Percentiles rank a stretch among this genome's conserved stretches.
Conservation (phyloP, 192 early-diverging fungal species). For the Thamnidium elegans region DNA sequence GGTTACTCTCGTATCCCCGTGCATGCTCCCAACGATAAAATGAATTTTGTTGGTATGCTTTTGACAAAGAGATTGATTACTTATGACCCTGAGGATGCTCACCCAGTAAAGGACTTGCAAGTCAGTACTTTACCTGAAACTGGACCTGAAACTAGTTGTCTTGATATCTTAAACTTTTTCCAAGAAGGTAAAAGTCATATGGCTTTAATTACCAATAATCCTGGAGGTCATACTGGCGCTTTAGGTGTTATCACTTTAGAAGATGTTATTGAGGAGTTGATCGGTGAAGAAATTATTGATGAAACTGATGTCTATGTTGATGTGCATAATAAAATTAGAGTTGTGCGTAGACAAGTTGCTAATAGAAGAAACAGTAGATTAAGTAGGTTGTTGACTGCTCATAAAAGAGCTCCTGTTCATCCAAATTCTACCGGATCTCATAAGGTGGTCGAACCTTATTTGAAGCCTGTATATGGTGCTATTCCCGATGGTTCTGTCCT, state of each 20-base stretch:
- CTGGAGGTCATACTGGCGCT: slow-evolving; percentile 46
- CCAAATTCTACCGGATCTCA: too few species aligned
- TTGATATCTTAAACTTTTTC: slow-evolving; percentile 79
- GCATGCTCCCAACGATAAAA: slow-evolving; percentile 50
- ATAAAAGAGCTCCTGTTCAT: not conserved
- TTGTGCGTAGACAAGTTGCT: slow-evolving; percentile 43
- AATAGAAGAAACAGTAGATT: slow-evolving; percentile 22
- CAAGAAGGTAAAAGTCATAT: slow-evolving; percentile 80
- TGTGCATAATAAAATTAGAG: slow-evolving; percentile 56
- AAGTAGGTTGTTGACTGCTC: slow-evolving; percentile 12
- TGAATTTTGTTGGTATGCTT: slow-evolving; percentile 70
- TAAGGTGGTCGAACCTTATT: slow-evolving; percentile 7
- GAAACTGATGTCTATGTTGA: slow-evolving; percentile 24
- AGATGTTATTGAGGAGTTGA: slow-evolving; percentile 79
- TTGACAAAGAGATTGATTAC: slow-evolving; percentile 71
- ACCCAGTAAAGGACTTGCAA: slow-evolving; percentile 57
- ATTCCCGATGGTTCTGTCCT: not conserved
- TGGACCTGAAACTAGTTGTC: slow-evolving; percentile 48
- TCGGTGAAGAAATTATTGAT: slow-evolving; percentile 48
- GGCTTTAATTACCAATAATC: slow-evolving; percentile 57
- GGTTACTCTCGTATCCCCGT: slow-evolving; percentile 79
- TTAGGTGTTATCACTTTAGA: slow-evolving; percentile 79
- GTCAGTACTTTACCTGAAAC: slow-evolving; percentile 50
- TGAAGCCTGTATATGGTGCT: slow-evolving; percentile 9
- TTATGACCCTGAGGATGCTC: slow-evolving; percentile 64